phyloP scores from a whole-genome alignment of 2,329 filamentous ascomycete genomes.

The Beauveria rudraprayagi region DNA sequence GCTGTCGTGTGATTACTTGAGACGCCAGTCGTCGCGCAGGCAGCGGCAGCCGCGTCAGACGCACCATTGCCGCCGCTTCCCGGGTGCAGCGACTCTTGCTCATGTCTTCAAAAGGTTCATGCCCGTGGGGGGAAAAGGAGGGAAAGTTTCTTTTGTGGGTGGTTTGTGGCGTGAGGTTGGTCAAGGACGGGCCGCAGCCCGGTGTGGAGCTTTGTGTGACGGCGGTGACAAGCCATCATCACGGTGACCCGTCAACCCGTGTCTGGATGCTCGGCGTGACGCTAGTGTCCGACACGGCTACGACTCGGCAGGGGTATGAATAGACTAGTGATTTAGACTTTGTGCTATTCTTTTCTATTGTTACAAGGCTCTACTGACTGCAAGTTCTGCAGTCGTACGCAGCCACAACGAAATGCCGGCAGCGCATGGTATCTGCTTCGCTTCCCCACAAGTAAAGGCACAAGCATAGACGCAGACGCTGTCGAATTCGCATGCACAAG shows the following conservation, averaged over 20 bases:
- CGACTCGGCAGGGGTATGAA: no score
- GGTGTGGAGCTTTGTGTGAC: conserved; percentile 5
- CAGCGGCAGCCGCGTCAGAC: not conserved
- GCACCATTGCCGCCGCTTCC: not conserved
- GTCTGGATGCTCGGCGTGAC: not conserved
- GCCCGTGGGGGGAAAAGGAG: not conserved
- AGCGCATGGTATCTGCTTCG: not conserved
- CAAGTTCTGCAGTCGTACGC: no score
- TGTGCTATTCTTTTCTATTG: no score
- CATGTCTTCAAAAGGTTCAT: conserved; percentile 2
- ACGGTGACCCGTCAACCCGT: no score
- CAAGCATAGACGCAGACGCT: not conserved
- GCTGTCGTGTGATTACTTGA: not conserved
- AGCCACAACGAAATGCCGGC: not conserved
- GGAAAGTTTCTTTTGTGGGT: not conserved
- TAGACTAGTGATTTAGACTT: no score
- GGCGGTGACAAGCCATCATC: no score
- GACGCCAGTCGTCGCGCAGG: not conserved
- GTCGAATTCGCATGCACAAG: not conserved
- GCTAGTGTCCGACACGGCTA: not conserved
- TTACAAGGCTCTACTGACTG: no score
- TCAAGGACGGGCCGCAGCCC: no score
- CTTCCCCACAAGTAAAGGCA: not conserved
- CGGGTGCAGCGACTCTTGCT: not conserved
- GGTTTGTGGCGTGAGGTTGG: conserved; percentile 2